A percentile compares a stretch with the other conserved stretches of the same genome.
phyloP scores from a whole-genome alignment of 2,329 filamentous ascomycete species.

The Dactylellina drechsleri region DNA sequence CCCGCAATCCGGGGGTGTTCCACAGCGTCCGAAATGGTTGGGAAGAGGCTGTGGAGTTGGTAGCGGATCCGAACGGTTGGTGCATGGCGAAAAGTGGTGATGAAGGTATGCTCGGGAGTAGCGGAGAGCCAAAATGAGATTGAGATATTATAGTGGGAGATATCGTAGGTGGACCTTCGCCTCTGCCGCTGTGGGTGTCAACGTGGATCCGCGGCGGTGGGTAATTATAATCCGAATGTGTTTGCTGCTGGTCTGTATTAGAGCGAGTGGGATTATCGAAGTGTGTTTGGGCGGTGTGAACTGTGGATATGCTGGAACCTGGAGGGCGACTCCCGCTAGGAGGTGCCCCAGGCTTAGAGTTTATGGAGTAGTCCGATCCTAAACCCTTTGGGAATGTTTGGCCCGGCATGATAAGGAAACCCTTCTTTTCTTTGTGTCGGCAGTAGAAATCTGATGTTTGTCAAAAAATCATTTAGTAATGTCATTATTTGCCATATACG shows the following conservation, averaged over 20 bases:
- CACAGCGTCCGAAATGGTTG: slow-evolving; percentile 13
- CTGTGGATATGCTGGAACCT: not conserved
- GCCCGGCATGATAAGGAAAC: not conserved
- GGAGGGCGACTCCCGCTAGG: not conserved
- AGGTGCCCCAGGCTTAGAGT: not conserved
- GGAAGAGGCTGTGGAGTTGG: not conserved
- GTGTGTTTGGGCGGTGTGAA: slow-evolving; percentile 6
- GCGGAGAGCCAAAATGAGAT: slow-evolving; percentile 43
- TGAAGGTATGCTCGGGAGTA: slow-evolving; percentile 43
- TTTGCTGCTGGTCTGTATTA: not conserved
- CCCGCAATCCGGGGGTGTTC: slow-evolving; percentile 16
- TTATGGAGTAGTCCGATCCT: slow-evolving; percentile 28
- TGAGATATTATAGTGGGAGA: slow-evolving; percentile 39
- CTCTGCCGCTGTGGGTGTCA: slow-evolving; percentile 20
- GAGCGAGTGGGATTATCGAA: slow-evolving; percentile 3
- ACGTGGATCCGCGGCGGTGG: slow-evolving; percentile 39
- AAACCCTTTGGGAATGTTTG: slow-evolving; percentile 24
- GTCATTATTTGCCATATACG: not conserved
- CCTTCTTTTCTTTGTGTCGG: slow-evolving; percentile 41
- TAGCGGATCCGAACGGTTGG: slow-evolving; percentile 1
- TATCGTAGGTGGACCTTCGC: slow-evolving; percentile 33
- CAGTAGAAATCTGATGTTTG: slow-evolving; percentile 35
- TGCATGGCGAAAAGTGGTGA: slow-evolving; percentile 41
- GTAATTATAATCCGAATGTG: slow-evolving; percentile 26
- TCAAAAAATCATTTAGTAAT: not conserved